Evolutionary conservation across 2,329 filamentous ascomycete genomes (phyloP).

Genomic region (Phaeosphaeriaceae sp.): DNA sequence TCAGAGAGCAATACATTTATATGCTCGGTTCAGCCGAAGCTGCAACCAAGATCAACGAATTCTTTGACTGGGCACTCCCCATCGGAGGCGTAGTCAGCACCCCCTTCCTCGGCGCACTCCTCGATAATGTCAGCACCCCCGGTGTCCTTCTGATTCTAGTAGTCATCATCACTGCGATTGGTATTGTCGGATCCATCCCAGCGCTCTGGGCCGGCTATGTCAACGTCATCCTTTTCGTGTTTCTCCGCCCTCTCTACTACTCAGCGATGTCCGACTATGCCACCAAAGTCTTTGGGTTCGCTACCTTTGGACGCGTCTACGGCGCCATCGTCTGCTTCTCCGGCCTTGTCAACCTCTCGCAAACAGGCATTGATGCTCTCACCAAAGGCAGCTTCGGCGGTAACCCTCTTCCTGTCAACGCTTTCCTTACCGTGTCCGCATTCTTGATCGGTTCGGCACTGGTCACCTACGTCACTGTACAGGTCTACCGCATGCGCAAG

Average conservation of each 20-base stretch:
- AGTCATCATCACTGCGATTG: conserved; percentile 72
- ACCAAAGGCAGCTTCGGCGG: conserved; percentile 74
- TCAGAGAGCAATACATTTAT: conserved; percentile 79
- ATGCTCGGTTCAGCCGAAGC: conserved; percentile 68
- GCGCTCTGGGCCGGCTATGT: conserved; percentile 74
- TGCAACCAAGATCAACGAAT: conserved; percentile 74
- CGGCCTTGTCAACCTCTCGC: conserved; percentile 80
- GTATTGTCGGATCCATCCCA: conserved; percentile 75
- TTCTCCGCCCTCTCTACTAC: conserved; percentile 89
- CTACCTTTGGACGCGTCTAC: conserved; percentile 89
- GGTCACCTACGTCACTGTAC: conserved; percentile 54
- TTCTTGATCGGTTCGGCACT: conserved; percentile 69
- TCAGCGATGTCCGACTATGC: conserved; percentile 87
- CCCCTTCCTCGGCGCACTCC: conserved; percentile 80
- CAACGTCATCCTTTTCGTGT: conserved; percentile 78
- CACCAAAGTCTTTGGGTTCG: conserved; percentile 89
- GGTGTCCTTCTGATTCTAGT: conserved; percentile 75
- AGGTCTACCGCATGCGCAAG: conserved; percentile 40
- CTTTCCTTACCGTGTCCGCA: conserved; percentile 67
- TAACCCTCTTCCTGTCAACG: conserved; percentile 79
- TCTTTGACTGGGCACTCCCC: conserved; percentile 85
- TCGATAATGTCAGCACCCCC: conserved; percentile 76
- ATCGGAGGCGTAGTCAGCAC: conserved; percentile 80
- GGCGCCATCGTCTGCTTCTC: conserved; percentile 85
- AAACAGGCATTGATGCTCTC: conserved; percentile 77